Evolutionary conservation across 495 filamentous ascomycete species (phyloP), one percentile per base, ranked within the genome.

Genomic region (Platismatia glauca): DNA sequence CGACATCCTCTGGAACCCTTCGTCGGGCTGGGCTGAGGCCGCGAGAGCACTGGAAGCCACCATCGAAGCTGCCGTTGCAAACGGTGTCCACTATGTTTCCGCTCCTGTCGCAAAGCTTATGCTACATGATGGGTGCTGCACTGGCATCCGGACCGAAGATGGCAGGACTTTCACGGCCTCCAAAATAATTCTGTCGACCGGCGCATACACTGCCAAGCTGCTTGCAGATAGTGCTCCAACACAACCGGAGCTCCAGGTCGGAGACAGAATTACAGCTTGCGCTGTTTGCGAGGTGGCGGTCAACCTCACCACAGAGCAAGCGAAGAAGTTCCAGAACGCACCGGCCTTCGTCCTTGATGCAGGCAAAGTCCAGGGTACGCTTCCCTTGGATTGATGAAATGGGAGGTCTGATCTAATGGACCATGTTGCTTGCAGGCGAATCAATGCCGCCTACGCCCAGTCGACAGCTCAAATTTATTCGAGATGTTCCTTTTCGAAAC

Each of bases 21-120:
- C 69, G 15, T 81, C 81, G 72, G 85, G 85, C 0, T 87, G 82
- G 81, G 84, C 80, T 0, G 82, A 81, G n/a, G 85, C 84, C 2
- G 81, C 77, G 43, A 75, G 80, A 52, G 76, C 79, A 18, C 69
- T 87, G 46, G 65, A 71, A 24, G 72, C 71, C 1, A 73, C 78
- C 0, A 81, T 79, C 46, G 70, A 77, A 58, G 70, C 64, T 48
- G 79, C 79, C 35, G 58, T 83, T 3, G 71, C 74, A 37, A 63
- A 75, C 62, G 83, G 85, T 3, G 83, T 86, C 5, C 74, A 74
- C 56, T 82, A 80, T 56, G 71, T 83, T 8, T 71, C 65, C 5
- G 79, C 74, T 7, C 76, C 82, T 56, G 73, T 84, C 39, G 71
- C 70, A 1, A 69, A 52, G 31, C 71, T 84, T 34, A 70, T 74